Conservation (phyloP, 1,284 basidiomycete species). For the Phlebopus sp. region DNA sequence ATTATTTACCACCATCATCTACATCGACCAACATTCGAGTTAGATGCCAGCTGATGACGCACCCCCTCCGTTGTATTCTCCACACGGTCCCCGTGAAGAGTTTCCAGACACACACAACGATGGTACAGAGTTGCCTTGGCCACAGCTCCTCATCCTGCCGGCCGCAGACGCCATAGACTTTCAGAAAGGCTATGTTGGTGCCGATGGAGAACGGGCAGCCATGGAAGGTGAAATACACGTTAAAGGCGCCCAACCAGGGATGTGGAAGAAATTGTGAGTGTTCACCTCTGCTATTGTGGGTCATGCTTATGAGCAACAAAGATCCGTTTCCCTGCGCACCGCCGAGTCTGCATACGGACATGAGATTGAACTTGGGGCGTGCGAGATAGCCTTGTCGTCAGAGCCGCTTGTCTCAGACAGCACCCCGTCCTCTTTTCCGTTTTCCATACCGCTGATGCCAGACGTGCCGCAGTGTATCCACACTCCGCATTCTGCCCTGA, state of each 20-base stretch:
- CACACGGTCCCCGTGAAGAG: slow-evolving; percentile 27
- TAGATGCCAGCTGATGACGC: slow-evolving; percentile 29
- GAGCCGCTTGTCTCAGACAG: slow-evolving; percentile 31
- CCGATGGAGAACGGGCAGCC: slow-evolving; percentile 72
- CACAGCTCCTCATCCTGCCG: slow-evolving; percentile 68
- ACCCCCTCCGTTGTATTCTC: slow-evolving; percentile 41
- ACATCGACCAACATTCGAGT: not conserved
- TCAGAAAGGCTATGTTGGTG: slow-evolving; percentile 77
- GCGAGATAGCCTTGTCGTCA: slow-evolving; percentile 52
- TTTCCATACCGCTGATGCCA: slow-evolving; percentile 68
- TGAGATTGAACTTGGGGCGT: slow-evolving; percentile 62
- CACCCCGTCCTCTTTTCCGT: slow-evolving; percentile 61
- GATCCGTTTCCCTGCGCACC: slow-evolving; percentile 64
- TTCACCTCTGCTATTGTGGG: slow-evolving; percentile 6
- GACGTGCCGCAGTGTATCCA: slow-evolving; percentile 78
- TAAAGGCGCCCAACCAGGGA: slow-evolving; percentile 56
- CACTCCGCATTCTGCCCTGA: slow-evolving; percentile 64
- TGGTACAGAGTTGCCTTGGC: slow-evolving; percentile 14
- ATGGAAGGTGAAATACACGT: slow-evolving; percentile 81
- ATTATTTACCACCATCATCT: too few relatives aligned
- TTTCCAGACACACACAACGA: not conserved
- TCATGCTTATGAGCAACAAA: slow-evolving; percentile 29
- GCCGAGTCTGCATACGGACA: slow-evolving; percentile 57
- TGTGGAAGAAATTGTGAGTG: slow-evolving; percentile 65
- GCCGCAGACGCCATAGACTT: slow-evolving; percentile 65